phyloP scores from a whole-genome alignment of 768 basidiomycete species.

The Punctularia strigosozonata region DNA sequence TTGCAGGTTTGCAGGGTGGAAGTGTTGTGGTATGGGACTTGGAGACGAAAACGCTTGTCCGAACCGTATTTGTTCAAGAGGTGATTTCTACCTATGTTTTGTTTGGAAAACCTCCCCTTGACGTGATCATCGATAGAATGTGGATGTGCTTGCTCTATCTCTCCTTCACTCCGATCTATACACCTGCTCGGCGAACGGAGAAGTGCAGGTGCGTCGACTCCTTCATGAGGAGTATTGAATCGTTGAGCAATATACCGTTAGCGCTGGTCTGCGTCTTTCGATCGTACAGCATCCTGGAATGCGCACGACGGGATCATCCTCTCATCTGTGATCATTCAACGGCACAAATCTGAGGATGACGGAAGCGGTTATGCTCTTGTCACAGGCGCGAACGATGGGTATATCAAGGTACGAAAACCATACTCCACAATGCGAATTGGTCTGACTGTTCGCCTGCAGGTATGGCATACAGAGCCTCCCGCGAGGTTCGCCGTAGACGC shows the following conservation, averaged over 20 bases:
- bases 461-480: constrained; percentile 26
- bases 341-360: constrained; percentile 13
- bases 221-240: background rate
- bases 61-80: constrained; percentile 81
- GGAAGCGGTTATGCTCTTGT: constrained; percentile 33
- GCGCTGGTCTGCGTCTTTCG: constrained; percentile 78
- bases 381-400: constrained; percentile 79
- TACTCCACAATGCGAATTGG: background rate
- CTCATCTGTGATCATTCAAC: constrained; percentile 57
- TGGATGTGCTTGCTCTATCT: constrained; percentile 76
- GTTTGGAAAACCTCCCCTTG: background rate
- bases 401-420: constrained; percentile 53
- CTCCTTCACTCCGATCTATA: constrained; percentile 46
- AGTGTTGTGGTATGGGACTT: constrained; percentile 86
- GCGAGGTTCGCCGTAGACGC: background rate
- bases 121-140: constrained; percentile 29
- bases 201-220: constrained; percentile 44
- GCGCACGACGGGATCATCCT: constrained; percentile 78
- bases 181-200: constrained; percentile 39
- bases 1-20: constrained; percentile 91
- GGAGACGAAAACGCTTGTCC: constrained; percentile 77
- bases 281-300: constrained; percentile 73
- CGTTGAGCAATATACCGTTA: constrained; percentile 15
- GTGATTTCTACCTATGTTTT: constrained; percentile 21
- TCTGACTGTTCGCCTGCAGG: constrained; percentile 11